phyloP scores from a whole-genome alignment of 176 grass and related monocot genomes.

The Poa pratensis region DNA sequence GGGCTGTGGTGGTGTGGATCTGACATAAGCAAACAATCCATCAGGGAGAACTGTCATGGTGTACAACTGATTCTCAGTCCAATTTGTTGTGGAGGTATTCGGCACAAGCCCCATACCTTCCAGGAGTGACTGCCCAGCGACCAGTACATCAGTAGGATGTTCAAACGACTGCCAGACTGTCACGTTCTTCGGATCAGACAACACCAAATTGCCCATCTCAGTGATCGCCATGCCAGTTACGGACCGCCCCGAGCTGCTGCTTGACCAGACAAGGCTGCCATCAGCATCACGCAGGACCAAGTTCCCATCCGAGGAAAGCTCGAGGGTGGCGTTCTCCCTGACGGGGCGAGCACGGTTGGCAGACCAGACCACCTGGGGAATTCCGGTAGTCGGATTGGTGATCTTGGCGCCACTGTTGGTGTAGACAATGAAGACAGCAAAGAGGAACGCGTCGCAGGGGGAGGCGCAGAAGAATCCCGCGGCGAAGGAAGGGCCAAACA shows the following conservation, averaged over 20 bases:
- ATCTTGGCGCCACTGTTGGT: constrained; percentile 14
- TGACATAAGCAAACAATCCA: constrained; percentile 42
- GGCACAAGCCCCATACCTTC: constrained; percentile 36
- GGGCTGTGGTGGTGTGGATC: constrained; percentile 37
- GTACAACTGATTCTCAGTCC: constrained; percentile 32
- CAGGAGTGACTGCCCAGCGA: constrained; percentile 42
- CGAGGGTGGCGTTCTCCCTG: constrained; percentile 47
- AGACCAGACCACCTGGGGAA: constrained; percentile 50
- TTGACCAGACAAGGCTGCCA: constrained; percentile 42
- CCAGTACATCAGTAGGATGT: constrained; percentile 47
- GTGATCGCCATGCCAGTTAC: constrained; percentile 32
- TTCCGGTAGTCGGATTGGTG: background rate
- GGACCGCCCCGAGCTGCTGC: background rate
- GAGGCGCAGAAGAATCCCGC: constrained; percentile 45
- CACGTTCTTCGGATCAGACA: constrained; percentile 40
- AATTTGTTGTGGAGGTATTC: constrained; percentile 40
- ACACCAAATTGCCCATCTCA: constrained; percentile 50
- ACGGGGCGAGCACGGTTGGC: constrained; percentile 44
- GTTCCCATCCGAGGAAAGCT: constrained; percentile 25
- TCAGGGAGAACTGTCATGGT: constrained; percentile 28
- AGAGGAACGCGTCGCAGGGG: constrained; percentile 44
- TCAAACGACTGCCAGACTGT: constrained; percentile 63
- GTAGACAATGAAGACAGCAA: constrained; percentile 41
- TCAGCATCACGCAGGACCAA: constrained; percentile 41
- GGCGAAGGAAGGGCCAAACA: constrained; percentile 32